These are phyloP conservation scores for Sugiyamaella floridensis DNA, from an alignment of 805 yeast genomes.

Conservation along the genomic window DNA sequence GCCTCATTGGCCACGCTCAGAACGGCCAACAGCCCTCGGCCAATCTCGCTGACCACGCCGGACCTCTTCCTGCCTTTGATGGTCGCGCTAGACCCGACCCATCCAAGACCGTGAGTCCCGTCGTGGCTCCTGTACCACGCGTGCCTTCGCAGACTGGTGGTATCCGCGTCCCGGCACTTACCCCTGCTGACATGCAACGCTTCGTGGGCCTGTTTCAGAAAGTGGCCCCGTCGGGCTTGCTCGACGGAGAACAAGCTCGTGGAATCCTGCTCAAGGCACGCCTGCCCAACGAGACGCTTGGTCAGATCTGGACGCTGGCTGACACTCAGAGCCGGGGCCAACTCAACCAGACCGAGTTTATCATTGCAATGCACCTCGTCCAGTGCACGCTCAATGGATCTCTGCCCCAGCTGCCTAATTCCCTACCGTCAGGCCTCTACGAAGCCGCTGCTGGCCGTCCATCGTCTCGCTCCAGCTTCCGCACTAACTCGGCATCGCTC, in stretches of 20 bases:
- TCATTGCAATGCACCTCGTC: conserved; percentile 91
- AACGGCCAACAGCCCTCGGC: conserved; percentile 53
- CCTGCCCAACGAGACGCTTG: conserved; percentile 67
- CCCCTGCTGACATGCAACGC: conserved; percentile 31
- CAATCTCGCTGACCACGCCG: conserved; percentile 47
- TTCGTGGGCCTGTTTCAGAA: conserved; percentile 52
- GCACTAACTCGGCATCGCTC: conserved; percentile 16
- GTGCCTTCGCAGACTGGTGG: conserved; percentile 4
- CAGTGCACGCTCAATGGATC: conserved; percentile 69
- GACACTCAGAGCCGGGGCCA: conserved; percentile 71
- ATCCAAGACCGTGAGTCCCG: neutral
- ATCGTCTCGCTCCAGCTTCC: conserved; percentile 8
- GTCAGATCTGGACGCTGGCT: conserved; percentile 83
- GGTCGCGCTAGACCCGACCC: conserved; percentile 14
- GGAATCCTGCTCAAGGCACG: conserved; percentile 85
- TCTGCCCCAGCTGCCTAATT: conserved; percentile 49
- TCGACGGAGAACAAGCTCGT: conserved; percentile 75
- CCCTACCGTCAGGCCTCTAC: conserved; percentile 36
- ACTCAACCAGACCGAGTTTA: conserved; percentile 66
- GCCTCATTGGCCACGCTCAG: conserved; percentile 86
- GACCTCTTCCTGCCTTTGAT: conserved; percentile 59
- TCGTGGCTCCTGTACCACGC: neutral
- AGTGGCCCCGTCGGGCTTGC: conserved; percentile 49
- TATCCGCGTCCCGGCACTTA: conserved; percentile 29
- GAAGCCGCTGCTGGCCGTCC: conserved; percentile 34